These are phyloP conservation scores for Pleomassaria siparia DNA, from an alignment of 2,329 filamentous ascomycete species.

Conservation along the genomic window DNA sequence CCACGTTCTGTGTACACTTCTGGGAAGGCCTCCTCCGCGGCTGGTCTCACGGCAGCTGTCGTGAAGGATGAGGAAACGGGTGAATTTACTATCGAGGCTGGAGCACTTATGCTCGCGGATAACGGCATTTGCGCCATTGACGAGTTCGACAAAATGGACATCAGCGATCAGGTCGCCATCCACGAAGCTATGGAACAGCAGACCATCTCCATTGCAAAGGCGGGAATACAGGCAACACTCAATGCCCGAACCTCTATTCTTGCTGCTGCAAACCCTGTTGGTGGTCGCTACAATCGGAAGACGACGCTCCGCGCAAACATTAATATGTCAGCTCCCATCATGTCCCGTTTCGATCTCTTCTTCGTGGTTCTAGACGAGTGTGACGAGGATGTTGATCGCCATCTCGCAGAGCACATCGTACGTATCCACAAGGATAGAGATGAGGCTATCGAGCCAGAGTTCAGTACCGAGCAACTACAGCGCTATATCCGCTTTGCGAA, in stretches of 20 bases:
- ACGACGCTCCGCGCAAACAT: conserved; percentile 90
- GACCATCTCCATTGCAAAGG: conserved; percentile 98
- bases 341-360: conserved; percentile 99
- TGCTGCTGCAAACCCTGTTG: conserved; percentile 93
- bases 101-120: conserved; percentile 94
- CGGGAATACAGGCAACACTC: conserved; percentile 94
- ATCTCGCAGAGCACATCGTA: conserved; percentile 93
- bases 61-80: conserved; percentile 98
- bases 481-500: conserved; percentile 95
- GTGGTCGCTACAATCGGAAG: conserved; percentile 96
- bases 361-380: conserved; percentile 97
- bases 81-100: conserved; percentile 97
- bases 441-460: conserved; percentile 86
- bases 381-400: conserved; percentile 86
- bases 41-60: conserved; percentile 94
- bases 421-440: conserved; percentile 90
- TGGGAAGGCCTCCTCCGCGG: conserved; percentile 94
- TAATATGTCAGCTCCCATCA: conserved; percentile 98
- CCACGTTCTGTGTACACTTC: conserved; percentile 96
- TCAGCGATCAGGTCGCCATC: conserved; percentile 94
- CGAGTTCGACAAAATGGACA: conserved; percentile 99
- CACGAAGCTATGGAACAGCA: conserved; percentile 99
- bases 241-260: conserved; percentile 95
- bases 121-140: conserved; percentile 98
- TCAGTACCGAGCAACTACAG: conserved; percentile 94